Evolutionary conservation across 2,329 filamentous ascomycete genomes (phyloP).

Genomic region (Penicillium paneum): DNA sequence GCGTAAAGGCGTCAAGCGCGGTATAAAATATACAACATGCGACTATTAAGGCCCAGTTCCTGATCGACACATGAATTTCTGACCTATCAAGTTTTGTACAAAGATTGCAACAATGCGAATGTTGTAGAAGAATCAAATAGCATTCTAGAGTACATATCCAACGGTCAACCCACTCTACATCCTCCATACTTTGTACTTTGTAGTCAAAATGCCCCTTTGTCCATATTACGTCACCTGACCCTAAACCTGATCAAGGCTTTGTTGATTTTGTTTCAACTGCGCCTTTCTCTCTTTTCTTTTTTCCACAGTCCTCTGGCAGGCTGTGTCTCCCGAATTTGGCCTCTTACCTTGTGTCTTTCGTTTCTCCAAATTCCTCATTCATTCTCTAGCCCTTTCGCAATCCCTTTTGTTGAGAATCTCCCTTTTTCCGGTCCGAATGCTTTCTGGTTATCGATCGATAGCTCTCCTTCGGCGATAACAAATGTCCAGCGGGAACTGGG

Average conservation of each 20-base stretch:
- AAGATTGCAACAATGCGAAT: neutral
- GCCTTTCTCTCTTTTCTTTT: conserved; percentile 9
- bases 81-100: neutral
- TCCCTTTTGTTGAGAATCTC: conserved; percentile 1
- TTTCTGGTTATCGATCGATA: conserved; percentile 6
- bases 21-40: neutral
- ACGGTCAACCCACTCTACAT: neutral
- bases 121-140: neutral
- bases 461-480: conserved; percentile 26
- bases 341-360: conserved; percentile 11
- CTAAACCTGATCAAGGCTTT: conserved; percentile 12
- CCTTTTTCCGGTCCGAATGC: neutral
- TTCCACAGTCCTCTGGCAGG: conserved; percentile 14
- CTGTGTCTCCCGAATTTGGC: conserved; percentile 11
- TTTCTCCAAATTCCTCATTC: conserved; percentile 4
- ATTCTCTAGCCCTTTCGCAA: neutral
- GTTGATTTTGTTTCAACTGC: conserved; percentile 17
- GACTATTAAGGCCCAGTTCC: neutral
- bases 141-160: neutral
- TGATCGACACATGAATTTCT: neutral
- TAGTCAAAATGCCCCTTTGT: conserved; percentile 1
- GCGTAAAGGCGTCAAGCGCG: too few relatives aligned
- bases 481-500: conserved; percentile 42
- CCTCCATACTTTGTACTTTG: neutral
- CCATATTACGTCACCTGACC: conserved; percentile 14